Evolutionary conservation across 805 yeast species (phyloP).

Genomic region (Nakazawaea holstii): DNA sequence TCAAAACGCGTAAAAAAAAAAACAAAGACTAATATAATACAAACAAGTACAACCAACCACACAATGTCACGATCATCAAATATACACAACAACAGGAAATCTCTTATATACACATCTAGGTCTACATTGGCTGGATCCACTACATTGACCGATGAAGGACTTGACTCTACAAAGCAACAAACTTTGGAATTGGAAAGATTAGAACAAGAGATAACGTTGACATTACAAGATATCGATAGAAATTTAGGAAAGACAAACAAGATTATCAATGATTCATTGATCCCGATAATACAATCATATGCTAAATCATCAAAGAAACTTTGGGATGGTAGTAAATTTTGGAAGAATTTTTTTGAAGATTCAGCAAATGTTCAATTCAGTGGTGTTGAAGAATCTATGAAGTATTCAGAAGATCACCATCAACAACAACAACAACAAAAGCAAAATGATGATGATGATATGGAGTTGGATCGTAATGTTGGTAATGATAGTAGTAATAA

Average conservation of each 20-base stretch:
- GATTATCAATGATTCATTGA: constrained; percentile 57
- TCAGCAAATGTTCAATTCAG: constrained; percentile 62
- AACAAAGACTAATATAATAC: too few species aligned
- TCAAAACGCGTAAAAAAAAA: too few species aligned
- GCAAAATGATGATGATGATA: constrained; percentile 11
- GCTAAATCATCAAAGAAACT: constrained; percentile 52
- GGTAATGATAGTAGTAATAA: too few species aligned
- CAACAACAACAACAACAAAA: not conserved
- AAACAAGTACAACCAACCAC: not conserved
- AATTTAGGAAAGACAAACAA: constrained; percentile 65
- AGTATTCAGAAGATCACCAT: constrained; percentile 1
- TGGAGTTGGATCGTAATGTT: too few species aligned
- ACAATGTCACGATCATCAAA: not conserved
- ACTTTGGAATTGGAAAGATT: constrained; percentile 49
- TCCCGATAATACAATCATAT: constrained; percentile 64
- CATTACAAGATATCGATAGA: constrained; percentile 73
- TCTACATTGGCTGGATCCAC: constrained; percentile 8
- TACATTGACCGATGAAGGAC: not conserved
- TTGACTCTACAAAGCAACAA: constrained; percentile 4
- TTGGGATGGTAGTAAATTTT: constrained; percentile 63
- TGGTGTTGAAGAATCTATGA: constrained; percentile 40
- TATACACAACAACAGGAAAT: constrained; percentile 3
- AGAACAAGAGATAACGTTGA: constrained; percentile 75
- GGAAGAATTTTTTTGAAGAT: constrained; percentile 75
- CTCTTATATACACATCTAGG: constrained; percentile 9